Conservation (phyloP, 345 rosid species). For the Pugionium dolabratum region DNA sequence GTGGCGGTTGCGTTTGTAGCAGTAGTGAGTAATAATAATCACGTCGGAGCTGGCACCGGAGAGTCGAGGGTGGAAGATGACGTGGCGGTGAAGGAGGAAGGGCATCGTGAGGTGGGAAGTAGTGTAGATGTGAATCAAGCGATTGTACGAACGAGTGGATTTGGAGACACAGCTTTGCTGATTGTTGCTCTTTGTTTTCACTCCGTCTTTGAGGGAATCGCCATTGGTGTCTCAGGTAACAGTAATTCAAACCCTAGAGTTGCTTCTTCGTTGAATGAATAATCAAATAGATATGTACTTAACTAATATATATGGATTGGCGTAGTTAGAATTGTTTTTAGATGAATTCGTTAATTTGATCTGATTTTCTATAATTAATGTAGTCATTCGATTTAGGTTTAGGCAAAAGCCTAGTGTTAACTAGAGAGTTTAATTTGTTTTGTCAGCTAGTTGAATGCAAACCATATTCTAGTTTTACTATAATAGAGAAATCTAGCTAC, state of each 20-base stretch:
- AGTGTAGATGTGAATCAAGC: constrained; percentile 39
- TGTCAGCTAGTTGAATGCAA: too few species aligned
- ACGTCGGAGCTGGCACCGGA: constrained; percentile 26
- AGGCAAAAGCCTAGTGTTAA: too few species aligned
- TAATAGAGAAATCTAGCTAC: too few species aligned
- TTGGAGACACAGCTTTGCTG: constrained; percentile 73
- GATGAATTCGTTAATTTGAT: too few species aligned
- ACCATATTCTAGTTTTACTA: too few species aligned
- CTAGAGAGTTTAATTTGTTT: too few species aligned
- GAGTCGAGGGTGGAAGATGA: constrained; percentile 43
- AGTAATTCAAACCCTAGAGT: not conserved
- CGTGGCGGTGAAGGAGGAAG: constrained; percentile 31
- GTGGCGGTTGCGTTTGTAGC: constrained; percentile 51
- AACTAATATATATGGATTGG: too few species aligned
- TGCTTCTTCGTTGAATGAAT: not conserved
- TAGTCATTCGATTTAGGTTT: too few species aligned
- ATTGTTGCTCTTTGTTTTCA: constrained; percentile 79
- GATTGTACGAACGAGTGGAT: constrained; percentile 47
- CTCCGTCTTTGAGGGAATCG: constrained; percentile 86
- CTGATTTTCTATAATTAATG: too few species aligned
- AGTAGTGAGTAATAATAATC: constrained; percentile 24
- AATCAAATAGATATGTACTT: not conserved
- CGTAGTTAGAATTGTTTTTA: too few species aligned
- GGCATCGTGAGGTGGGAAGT: constrained; percentile 15
- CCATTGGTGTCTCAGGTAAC: constrained; percentile 81